Evolutionary conservation across 306 rosid species (phyloP).

Genomic region (Glycine latifolia): DNA sequence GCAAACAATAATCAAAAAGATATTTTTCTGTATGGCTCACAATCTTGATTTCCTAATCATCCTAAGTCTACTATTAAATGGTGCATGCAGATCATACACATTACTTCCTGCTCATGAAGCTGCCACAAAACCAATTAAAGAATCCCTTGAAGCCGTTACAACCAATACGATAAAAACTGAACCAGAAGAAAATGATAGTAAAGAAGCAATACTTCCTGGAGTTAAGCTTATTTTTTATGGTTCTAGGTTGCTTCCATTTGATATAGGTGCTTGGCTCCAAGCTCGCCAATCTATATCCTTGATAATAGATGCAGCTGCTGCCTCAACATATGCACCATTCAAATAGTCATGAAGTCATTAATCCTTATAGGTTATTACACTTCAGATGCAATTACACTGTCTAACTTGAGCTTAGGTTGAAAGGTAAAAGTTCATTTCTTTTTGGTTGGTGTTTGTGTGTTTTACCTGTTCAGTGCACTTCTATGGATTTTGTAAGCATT

Average conservation of each 20-base stretch:
- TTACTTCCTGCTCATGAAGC: slow-evolving; percentile 65
- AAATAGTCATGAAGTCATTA: slow-evolving; percentile 54
- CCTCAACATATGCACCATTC: slow-evolving; percentile 67
- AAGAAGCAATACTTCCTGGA: slow-evolving; percentile 88
- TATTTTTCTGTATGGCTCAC: background rate
- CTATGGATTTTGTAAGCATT: slow-evolving; percentile 12
- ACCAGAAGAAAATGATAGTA: slow-evolving; percentile 77
- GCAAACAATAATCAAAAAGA: background rate
- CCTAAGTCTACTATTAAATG: slow-evolving; percentile 41
- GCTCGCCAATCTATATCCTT: slow-evolving; percentile 89
- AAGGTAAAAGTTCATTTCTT: slow-evolving; percentile 51
- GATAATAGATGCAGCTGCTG: slow-evolving; percentile 84
- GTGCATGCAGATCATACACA: slow-evolving; percentile 78
- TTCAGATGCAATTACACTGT: background rate
- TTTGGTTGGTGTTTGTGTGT: background rate
- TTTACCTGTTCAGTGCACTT: slow-evolving; percentile 24
- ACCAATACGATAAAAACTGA: slow-evolving; percentile 61
- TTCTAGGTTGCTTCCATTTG: slow-evolving; percentile 84
- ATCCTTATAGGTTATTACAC: slow-evolving; percentile 41
- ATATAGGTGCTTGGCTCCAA: slow-evolving; percentile 93
- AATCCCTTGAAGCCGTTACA: slow-evolving; percentile 52
- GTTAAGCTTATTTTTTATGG: slow-evolving; percentile 94
- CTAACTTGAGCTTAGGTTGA: slow-evolving; percentile 42
- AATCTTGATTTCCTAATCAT: slow-evolving; percentile 32
- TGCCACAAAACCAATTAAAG: slow-evolving; percentile 67